Conservation (phyloP, 139 green algal species). For the Limnomonas spitsbergensis region DNA sequence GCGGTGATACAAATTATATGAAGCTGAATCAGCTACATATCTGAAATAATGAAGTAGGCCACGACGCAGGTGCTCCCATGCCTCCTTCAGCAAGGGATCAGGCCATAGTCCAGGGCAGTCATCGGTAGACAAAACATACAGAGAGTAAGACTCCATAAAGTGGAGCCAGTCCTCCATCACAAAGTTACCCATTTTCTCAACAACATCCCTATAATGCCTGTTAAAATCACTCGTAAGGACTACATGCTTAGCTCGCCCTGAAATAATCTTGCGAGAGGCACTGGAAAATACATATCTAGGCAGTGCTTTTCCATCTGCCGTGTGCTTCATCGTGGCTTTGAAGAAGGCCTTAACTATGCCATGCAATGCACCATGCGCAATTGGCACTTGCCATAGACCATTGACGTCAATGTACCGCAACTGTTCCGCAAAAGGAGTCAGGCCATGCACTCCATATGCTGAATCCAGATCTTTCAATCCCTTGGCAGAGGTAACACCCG, state of each 20-base stretch:
- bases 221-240: neutral
- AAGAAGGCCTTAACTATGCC: neutral
- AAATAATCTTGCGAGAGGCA: neutral
- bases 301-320: neutral
- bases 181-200: constrained; percentile 6
- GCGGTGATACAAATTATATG: too few relatives aligned
- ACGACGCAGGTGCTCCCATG: neutral
- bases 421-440: too few relatives aligned
- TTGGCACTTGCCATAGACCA: too few relatives aligned
- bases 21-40: too few relatives aligned
- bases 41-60: constrained; percentile 29
- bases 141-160: neutral
- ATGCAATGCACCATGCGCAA: too few relatives aligned
- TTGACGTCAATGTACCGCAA: too few relatives aligned
- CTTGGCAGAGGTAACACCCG: too few relatives aligned
- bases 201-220: neutral
- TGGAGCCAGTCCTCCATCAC: neutral
- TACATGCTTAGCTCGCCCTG: neutral
- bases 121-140: neutral
- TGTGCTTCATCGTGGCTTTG: neutral
- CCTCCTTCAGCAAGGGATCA: neutral
- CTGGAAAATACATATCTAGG: neutral
- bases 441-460: too few relatives aligned
- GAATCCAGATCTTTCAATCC: too few relatives aligned
- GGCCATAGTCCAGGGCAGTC: neutral